These are phyloP conservation scores for Pseudocercospora cruenta DNA, from an alignment of 2,329 filamentous ascomycete genomes.

Conservation along the genomic window DNA sequence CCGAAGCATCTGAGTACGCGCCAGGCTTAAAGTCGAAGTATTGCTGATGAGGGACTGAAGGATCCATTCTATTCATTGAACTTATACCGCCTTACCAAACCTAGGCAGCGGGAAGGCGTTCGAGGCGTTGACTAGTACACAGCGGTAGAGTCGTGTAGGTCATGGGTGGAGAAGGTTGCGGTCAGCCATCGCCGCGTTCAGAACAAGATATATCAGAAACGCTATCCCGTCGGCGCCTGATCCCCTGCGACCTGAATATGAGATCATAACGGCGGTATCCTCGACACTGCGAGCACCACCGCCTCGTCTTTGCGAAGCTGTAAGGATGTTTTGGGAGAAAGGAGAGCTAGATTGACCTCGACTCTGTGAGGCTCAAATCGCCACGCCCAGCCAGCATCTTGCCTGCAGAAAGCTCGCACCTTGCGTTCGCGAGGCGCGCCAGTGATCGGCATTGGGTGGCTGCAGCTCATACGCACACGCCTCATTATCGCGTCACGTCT, in stretches of 20 bases:
- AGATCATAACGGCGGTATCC: neutral
- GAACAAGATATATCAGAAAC: slow-evolving; percentile 3
- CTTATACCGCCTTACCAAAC: neutral
- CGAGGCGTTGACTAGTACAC: slow-evolving; percentile 3
- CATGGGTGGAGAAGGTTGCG: slow-evolving; percentile 1
- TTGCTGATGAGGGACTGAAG: neutral
- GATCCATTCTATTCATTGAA: neutral
- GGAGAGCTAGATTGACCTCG: slow-evolving; percentile 3
- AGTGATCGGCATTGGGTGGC: neutral
- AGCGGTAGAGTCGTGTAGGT: slow-evolving; percentile 6
- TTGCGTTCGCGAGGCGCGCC: slow-evolving; percentile 1
- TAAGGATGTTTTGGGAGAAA: neutral
- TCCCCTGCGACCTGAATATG: neutral
- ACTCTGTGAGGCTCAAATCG: neutral
- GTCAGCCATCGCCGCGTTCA: slow-evolving; percentile 3
- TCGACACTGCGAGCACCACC: neutral
- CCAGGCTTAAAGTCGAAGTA: neutral
- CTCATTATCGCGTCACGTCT: slow-evolving; percentile 3
- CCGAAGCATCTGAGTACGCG: slow-evolving; percentile 5
- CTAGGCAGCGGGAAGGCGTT: neutral
- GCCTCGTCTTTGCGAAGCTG: slow-evolving; percentile 3
- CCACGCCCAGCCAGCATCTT: neutral
- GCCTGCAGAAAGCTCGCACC: slow-evolving; percentile 6
- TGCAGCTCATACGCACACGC: neutral
- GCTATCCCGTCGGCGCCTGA: neutral